Percentiles rank a stretch among this genome's conserved stretches.
phyloP scores from a whole-genome alignment of 768 basidiomycete genomes.

The Phylloporus sp. region DNA sequence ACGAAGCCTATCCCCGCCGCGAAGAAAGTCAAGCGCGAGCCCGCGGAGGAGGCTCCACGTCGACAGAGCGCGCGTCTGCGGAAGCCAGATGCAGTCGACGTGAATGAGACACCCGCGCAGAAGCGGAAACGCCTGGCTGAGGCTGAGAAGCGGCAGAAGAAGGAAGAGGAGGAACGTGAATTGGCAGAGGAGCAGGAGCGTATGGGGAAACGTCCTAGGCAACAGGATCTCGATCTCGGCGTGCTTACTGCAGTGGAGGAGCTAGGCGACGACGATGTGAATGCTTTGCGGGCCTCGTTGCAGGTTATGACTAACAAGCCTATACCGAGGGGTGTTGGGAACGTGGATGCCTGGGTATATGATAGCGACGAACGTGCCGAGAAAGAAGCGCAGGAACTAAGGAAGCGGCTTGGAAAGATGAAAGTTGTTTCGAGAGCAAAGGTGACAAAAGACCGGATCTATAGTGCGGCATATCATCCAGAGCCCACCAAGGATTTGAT shows the following conservation, averaged over 20 bases:
- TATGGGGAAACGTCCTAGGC: slow-evolving; percentile 64
- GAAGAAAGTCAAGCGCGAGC: slow-evolving; percentile 53
- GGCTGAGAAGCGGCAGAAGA: slow-evolving; percentile 52
- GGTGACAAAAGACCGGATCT: slow-evolving; percentile 70
- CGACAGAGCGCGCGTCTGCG: slow-evolving; percentile 66
- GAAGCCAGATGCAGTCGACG: slow-evolving; percentile 41
- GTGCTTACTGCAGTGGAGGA: slow-evolving; percentile 51
- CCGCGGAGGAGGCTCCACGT: slow-evolving; percentile 44
- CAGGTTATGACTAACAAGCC: slow-evolving; percentile 35
- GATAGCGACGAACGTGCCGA: slow-evolving; percentile 45
- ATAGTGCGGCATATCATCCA: slow-evolving; percentile 79
- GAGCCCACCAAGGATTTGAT: slow-evolving; percentile 75
- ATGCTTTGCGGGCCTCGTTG: slow-evolving; percentile 44
- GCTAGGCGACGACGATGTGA: slow-evolving; percentile 41
- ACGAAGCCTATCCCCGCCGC: slow-evolving; percentile 61
- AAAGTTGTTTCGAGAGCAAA: slow-evolving; percentile 76
- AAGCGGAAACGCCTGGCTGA: slow-evolving; percentile 63
- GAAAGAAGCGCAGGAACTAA: slow-evolving; percentile 49
- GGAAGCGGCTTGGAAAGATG: slow-evolving; percentile 49
- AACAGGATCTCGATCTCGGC: slow-evolving; percentile 58
- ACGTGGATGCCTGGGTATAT: slow-evolving; percentile 51
- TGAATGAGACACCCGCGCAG: slow-evolving; percentile 62
- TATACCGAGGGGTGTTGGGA: slow-evolving; percentile 37
- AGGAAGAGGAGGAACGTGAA: slow-evolving; percentile 59
- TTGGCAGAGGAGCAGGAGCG: slow-evolving; percentile 60